phyloP scores from a whole-genome alignment of 2,329 filamentous ascomycete species.

The Paraconiothyrium sp. region DNA sequence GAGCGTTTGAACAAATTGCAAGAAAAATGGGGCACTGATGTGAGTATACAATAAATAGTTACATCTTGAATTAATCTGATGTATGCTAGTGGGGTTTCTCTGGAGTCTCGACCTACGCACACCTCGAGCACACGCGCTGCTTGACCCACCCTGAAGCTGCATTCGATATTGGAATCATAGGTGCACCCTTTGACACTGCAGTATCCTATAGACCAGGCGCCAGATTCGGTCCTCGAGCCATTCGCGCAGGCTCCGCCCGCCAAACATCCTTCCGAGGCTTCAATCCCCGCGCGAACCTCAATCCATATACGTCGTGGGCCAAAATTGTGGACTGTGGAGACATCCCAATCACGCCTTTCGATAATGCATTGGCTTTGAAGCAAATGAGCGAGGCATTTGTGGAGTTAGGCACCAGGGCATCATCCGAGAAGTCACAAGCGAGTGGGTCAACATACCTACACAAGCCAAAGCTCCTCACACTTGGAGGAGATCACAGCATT shows the following conservation, averaged over 20 bases:
- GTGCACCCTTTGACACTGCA: slow-evolving; percentile 61
- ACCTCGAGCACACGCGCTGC: slow-evolving; percentile 59
- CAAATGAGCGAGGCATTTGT: slow-evolving; percentile 87
- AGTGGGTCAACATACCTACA: slow-evolving; percentile 54
- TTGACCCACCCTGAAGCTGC: slow-evolving; percentile 55
- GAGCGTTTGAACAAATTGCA: slow-evolving; percentile 45
- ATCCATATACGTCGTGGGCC: slow-evolving; percentile 84
- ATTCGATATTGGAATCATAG: slow-evolving; percentile 61
- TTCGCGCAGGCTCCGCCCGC: slow-evolving; percentile 82
- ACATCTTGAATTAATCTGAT: slow-evolving; percentile 12
- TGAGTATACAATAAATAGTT: slow-evolving; percentile 24
- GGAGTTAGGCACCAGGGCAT: slow-evolving; percentile 67
- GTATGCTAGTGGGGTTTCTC: slow-evolving; percentile 69
- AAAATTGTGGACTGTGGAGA: slow-evolving; percentile 88
- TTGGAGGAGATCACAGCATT: slow-evolving; percentile 62
- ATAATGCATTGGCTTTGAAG: slow-evolving; percentile 80
- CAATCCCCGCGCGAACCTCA: slow-evolving; percentile 83
- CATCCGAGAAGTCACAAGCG: slow-evolving; percentile 46
- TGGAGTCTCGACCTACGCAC: slow-evolving; percentile 70
- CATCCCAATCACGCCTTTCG: slow-evolving; percentile 85
- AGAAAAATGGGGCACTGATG: slow-evolving; percentile 54
- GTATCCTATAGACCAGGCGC: slow-evolving; percentile 57
- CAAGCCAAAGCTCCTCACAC: slow-evolving; percentile 57
- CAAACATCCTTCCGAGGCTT: slow-evolving; percentile 83
- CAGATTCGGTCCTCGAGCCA: slow-evolving; percentile 87